Evolutionary conservation across 495 filamentous ascomycete species (phyloP).

Genomic region (Chaetomium cochliodes): DNA sequence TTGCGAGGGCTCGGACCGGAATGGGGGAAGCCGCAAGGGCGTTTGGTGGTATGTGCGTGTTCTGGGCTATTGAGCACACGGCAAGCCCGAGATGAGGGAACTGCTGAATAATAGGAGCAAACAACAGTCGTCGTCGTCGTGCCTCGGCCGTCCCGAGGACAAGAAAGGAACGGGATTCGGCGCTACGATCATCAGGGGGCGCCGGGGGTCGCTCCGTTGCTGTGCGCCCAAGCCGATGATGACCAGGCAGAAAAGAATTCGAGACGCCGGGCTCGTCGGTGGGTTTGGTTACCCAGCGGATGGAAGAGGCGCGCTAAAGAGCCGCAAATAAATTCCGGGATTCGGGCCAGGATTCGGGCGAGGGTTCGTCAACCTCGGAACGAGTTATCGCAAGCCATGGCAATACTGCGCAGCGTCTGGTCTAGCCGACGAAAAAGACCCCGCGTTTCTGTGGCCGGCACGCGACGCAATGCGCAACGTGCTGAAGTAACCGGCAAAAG

Average conservation of each 20-base stretch:
- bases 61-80: background rate
- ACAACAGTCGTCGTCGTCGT: background rate
- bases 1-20: constrained; percentile 4
- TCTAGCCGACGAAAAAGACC: background rate
- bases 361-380: constrained; percentile 23
- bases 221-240: background rate
- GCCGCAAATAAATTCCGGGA: background rate
- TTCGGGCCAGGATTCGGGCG: constrained; percentile 9
- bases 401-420: background rate
- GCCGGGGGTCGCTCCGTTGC: background rate
- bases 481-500: background rate
- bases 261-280: background rate
- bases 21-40: background rate
- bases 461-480: constrained; percentile 8
- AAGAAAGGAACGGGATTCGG: background rate
- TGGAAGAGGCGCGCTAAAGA: too few relatives aligned
- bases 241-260: background rate
- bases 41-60: background rate
- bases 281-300: background rate
- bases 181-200: background rate
- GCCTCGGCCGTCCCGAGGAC: background rate
- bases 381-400: constrained; percentile 27
- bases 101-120: background rate
- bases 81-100: background rate
- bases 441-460: constrained; percentile 4